Evolutionary conservation across 345 rosid species (phyloP).

Genomic region (Syzygium aromaticum): DNA sequence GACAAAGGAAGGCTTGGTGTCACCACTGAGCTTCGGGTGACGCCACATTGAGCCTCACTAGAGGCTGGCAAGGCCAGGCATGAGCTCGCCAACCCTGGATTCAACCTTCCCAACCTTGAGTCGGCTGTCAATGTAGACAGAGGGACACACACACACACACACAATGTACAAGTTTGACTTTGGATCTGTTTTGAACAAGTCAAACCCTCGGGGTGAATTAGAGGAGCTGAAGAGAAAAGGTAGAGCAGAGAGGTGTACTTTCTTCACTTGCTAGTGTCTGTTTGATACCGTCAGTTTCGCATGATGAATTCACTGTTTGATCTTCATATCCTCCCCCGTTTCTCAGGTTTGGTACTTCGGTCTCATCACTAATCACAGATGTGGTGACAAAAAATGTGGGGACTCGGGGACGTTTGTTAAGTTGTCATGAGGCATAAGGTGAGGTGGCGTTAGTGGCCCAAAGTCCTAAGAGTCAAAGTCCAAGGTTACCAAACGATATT

Average conservation of each 20-base stretch:
- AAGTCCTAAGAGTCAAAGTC: background rate
- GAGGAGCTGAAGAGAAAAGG: slow-evolving; percentile 88
- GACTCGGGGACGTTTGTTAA: background rate
- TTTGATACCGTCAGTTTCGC: background rate
- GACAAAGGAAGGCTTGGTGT: no score
- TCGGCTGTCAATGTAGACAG: background rate
- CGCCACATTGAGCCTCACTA: no score
- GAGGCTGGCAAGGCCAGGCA: background rate
- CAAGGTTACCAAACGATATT: background rate
- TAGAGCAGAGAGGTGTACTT: slow-evolving; percentile 47
- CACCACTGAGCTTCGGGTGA: background rate
- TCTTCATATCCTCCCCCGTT: background rate
- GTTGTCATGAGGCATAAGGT: background rate
- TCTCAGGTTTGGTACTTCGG: slow-evolving; percentile 63
- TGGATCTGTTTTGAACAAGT: slow-evolving; percentile 12
- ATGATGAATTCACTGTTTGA: background rate
- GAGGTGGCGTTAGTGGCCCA: background rate
- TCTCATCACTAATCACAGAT: slow-evolving; percentile 2
- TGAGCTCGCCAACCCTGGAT: background rate
- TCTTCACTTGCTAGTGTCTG: background rate
- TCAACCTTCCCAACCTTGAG: background rate
- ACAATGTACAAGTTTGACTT: background rate
- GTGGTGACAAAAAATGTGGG: background rate
- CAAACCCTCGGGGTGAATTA: slow-evolving; percentile 34
- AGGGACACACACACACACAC: background rate